Evolutionary conservation across 164 flowering plant genomes (phyloP), one percentile per base, ranked within the genome.

Genomic region (Echeveria elegans): DNA sequence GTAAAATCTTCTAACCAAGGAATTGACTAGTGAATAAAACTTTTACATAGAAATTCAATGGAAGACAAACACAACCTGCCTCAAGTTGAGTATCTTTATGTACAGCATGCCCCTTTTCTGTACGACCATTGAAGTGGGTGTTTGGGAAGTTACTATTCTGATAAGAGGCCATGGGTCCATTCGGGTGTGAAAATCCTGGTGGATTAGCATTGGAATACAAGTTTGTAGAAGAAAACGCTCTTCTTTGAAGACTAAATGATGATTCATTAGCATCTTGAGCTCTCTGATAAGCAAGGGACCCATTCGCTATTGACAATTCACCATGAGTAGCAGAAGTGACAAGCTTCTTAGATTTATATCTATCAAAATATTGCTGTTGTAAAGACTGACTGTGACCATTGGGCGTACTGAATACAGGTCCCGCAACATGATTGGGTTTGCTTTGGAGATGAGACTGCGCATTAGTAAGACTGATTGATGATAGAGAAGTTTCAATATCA

Each of bases 401-500:
- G 74, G 85, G 68, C 73, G 75, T 65, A 70, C 68, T 75, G 24
- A 74, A 72, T 41, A 68, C 61, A 41, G 79, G 66, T 70, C 69
- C 81, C 50, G 76, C 65, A 66, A 75, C 75, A 63, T 73, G 71
- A 69, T 66, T 72, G 63, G 66, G 56, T 59, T 70, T 75, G 65
- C 65, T 64, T 48, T 74, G 79, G 38, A 77, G 69, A 40, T 77
- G 85, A 59, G 88, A 66, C 53, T 77, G 82, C 28, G 69, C 40
- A 62, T 59, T 72, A 74, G 88, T 77, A 34, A 87, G 70, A 69
- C 67, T 81, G 70, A 87, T 68, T 28, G 82, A 74, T 63, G 88
- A 79, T 38, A 87, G 73, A 32, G 80, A 59, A 73, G 82, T 75
- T 23, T 81, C 80, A 76, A 86, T 72, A 58, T 82, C 85, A 77